These are phyloP conservation scores for Penicillium sp. DNA, from an alignment of 2,329 filamentous ascomycete species.

Conservation along the genomic window DNA sequence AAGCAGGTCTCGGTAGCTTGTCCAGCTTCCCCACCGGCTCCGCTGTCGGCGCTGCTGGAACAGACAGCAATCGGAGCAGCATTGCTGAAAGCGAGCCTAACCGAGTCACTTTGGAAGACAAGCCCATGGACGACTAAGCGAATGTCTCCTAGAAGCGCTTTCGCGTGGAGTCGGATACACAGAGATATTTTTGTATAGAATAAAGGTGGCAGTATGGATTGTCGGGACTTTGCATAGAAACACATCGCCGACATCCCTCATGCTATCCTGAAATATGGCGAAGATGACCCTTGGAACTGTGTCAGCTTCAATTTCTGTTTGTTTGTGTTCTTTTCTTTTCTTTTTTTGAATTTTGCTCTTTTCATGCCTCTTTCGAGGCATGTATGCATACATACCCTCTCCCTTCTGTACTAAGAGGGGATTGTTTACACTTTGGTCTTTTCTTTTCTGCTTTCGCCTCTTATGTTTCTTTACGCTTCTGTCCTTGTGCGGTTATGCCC, in stretches of 20 bases:
- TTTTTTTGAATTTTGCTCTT: background rate
- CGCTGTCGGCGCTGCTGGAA: slow-evolving; percentile 23
- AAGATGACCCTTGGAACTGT: slow-evolving; percentile 1
- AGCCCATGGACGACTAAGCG: slow-evolving; percentile 71
- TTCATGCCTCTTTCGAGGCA: slow-evolving; percentile 1
- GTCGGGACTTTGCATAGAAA: background rate
- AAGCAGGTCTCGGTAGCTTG: slow-evolving; percentile 50
- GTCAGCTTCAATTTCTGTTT: background rate
- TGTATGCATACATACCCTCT: slow-evolving; percentile 11
- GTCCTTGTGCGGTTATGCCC: slow-evolving; percentile 5
- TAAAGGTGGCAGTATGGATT: background rate
- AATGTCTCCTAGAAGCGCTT: background rate
- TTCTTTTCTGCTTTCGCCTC: background rate
- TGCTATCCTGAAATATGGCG: background rate
- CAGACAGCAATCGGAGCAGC: slow-evolving; percentile 37
- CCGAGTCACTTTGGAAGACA: slow-evolving; percentile 70
- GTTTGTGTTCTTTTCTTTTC: background rate
- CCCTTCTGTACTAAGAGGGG: background rate
- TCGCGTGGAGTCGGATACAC: background rate
- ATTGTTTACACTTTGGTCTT: slow-evolving; percentile 5
- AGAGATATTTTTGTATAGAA: slow-evolving; percentile 5
- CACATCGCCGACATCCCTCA: background rate
- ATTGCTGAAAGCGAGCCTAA: slow-evolving; percentile 42
- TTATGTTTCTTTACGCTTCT: slow-evolving; percentile 8
- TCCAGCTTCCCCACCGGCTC: slow-evolving; percentile 32